phyloP scores from a whole-genome alignment of 805 yeast genomes.

The Saitoella complicata region DNA sequence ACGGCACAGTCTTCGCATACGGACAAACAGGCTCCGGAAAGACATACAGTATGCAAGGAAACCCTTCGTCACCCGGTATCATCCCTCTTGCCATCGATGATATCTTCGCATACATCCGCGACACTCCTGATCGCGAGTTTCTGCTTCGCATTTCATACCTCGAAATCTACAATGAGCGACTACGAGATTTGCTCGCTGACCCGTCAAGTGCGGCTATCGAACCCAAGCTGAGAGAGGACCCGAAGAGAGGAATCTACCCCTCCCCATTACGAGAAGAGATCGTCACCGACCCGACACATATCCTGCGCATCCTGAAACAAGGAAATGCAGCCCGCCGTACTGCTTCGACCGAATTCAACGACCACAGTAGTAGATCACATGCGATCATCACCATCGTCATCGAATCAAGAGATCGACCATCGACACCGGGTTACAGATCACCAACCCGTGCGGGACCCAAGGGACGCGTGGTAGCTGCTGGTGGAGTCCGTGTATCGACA shows the following conservation, averaged over 20 bases:
- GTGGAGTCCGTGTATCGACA: slow-evolving; percentile 28
- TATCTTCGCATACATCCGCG: slow-evolving; percentile 33
- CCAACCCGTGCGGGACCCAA: slow-evolving; percentile 1
- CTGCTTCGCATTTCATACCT: slow-evolving; percentile 51
- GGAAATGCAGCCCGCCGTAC: slow-evolving; percentile 71
- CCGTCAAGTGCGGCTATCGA: slow-evolving; percentile 31
- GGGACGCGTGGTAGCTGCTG: slow-evolving; percentile 14
- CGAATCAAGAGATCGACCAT: slow-evolving; percentile 17
- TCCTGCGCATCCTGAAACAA: slow-evolving; percentile 38
- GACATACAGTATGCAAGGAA: slow-evolving; percentile 75
- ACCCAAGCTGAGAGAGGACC: slow-evolving; percentile 63
- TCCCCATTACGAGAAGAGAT: slow-evolving; percentile 52
- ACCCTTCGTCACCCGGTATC: slow-evolving; percentile 45
- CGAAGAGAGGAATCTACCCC: slow-evolving; percentile 53
- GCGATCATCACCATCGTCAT: slow-evolving; percentile 66
- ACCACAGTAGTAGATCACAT: slow-evolving; percentile 80
- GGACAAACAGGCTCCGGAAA: slow-evolving; percentile 94
- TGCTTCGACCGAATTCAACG: slow-evolving; percentile 77
- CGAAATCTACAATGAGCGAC: slow-evolving; percentile 76
- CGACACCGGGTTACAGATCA: slow-evolving; percentile 12
- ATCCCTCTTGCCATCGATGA: slow-evolving; percentile 50
- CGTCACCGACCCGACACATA: slow-evolving; percentile 41
- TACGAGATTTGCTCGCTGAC: slow-evolving; percentile 50
- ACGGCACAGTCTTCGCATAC: slow-evolving; percentile 82
- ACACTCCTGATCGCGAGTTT: slow-evolving; percentile 20